Percentiles rank a stretch among this genome's conserved stretches.
phyloP scores from a whole-genome alignment of 495 filamentous ascomycete species.

The Penicillium bovifimosum region DNA sequence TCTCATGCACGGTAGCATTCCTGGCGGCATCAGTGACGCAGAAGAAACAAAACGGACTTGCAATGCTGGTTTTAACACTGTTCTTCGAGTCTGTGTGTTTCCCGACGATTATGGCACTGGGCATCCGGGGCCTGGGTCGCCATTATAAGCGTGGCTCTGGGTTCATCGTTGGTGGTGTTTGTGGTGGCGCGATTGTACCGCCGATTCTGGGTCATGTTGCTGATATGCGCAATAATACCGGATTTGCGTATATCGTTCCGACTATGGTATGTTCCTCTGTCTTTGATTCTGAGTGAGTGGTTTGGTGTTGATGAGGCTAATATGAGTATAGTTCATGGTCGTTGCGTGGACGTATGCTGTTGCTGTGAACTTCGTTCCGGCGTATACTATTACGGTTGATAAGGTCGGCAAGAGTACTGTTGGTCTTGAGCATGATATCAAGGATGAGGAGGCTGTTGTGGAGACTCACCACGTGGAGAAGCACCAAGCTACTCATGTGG shows the following conservation, averaged over 20 bases:
- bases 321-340: constrained; percentile 36
- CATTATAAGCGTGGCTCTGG: constrained; percentile 55
- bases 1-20: constrained; percentile 37
- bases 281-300: background rate
- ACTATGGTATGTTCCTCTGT: constrained; percentile 38
- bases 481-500: constrained; percentile 8
- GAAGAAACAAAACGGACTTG: constrained; percentile 40
- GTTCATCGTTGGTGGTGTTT: constrained; percentile 52
- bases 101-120: constrained; percentile 58
- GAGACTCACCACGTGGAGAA: constrained; percentile 3
- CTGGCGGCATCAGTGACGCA: constrained; percentile 33
- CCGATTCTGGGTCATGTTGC: constrained; percentile 46
- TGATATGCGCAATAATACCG: constrained; percentile 43
- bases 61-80: constrained; percentile 49
- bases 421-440: constrained; percentile 34
- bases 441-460: constrained; percentile 27
- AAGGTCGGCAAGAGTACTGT: constrained; percentile 50
- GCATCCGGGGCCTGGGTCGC: constrained; percentile 54
- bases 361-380: constrained; percentile 57
- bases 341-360: constrained; percentile 54
- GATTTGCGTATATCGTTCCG: constrained; percentile 52
- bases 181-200: constrained; percentile 51
- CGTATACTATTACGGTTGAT: constrained; percentile 55
- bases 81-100: constrained; percentile 61
- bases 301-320: background rate